These are phyloP conservation scores for Pythium sukuiense DNA, from an alignment of 352 stramenopile species.

Conservation along the genomic window DNA sequence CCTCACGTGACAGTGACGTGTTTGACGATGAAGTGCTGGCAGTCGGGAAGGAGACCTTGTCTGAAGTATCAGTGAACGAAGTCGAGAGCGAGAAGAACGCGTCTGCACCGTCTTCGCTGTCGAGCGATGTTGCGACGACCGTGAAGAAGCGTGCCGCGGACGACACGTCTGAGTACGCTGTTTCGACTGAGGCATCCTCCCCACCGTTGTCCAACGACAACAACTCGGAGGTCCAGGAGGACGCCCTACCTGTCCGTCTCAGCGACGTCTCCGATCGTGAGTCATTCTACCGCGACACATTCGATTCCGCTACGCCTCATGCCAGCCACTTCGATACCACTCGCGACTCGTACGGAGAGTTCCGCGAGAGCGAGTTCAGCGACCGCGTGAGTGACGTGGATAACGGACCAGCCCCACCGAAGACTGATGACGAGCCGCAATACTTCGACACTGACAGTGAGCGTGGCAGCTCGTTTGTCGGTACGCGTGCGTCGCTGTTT, in stretches of 20 bases:
- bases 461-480: slow-evolving; percentile 38
- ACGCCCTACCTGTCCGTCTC: slow-evolving; percentile 8
- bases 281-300: slow-evolving; percentile 28
- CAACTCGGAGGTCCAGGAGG: slow-evolving; percentile 17
- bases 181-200: slow-evolving; percentile 4
- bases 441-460: slow-evolving; percentile 60
- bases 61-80: slow-evolving; percentile 4
- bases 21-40: background rate
- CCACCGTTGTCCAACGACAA: slow-evolving; percentile 9
- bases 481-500: slow-evolving; percentile 27
- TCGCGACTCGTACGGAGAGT: slow-evolving; percentile 28
- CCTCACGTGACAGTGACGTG: background rate
- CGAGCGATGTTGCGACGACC: background rate
- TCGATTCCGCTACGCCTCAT: slow-evolving; percentile 38
- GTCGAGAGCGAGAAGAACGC: background rate
- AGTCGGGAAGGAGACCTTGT: background rate
- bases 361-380: slow-evolving; percentile 27
- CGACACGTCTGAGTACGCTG: slow-evolving; percentile 1
- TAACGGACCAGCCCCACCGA: slow-evolving; percentile 29
- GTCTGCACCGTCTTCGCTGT: background rate
- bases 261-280: slow-evolving; percentile 24
- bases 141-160: background rate
- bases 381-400: slow-evolving; percentile 35
- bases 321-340: slow-evolving; percentile 36
- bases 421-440: slow-evolving; percentile 28